Evolutionary conservation across 2,329 filamentous ascomycete genomes (phyloP).

Genomic region (Herpotrichia juniperi): DNA sequence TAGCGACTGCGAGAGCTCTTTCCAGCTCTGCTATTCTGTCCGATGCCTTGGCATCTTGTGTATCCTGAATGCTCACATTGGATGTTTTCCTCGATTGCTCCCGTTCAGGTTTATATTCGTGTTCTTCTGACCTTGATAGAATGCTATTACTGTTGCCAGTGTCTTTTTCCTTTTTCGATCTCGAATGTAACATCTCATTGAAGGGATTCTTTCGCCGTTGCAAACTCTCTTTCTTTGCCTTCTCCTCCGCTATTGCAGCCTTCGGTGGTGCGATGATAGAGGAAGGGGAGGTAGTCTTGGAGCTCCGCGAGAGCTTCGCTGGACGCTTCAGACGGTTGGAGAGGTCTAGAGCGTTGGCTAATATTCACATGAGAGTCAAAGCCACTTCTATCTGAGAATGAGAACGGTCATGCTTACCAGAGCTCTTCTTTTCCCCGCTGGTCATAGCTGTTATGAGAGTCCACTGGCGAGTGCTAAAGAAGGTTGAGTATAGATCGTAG

Average conservation of each 20-base stretch:
- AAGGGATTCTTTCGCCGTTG: constrained; percentile 36
- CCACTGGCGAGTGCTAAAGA: background rate
- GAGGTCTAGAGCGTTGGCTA: constrained; percentile 19
- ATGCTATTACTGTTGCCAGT: constrained; percentile 7
- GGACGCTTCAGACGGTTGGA: constrained; percentile 34
- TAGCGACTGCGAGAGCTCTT: constrained; percentile 25
- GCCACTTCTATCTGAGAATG: background rate
- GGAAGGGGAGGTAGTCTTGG: constrained; percentile 23
- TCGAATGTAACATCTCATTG: constrained; percentile 37
- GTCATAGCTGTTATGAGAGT: constrained; percentile 25
- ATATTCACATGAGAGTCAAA: background rate
- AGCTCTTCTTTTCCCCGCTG: constrained; percentile 29
- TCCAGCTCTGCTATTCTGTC: constrained; percentile 35
- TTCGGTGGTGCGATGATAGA: constrained; percentile 37
- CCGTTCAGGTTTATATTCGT: constrained; percentile 1
- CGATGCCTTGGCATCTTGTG: constrained; percentile 10
- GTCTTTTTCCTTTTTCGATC: constrained; percentile 18
- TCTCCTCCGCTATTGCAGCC: constrained; percentile 32
- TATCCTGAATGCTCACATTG: constrained; percentile 5
- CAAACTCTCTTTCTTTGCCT: constrained; percentile 37
- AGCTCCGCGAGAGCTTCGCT: constrained; percentile 27
- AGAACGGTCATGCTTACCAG: constrained; percentile 27
- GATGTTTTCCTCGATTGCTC: constrained; percentile 6
- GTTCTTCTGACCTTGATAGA: constrained; percentile 8
- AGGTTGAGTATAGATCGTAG: background rate